These are phyloP conservation scores for Aspergillus sojae DNA, from an alignment of 2,329 filamentous ascomycete genomes.

Conservation along the genomic window DNA sequence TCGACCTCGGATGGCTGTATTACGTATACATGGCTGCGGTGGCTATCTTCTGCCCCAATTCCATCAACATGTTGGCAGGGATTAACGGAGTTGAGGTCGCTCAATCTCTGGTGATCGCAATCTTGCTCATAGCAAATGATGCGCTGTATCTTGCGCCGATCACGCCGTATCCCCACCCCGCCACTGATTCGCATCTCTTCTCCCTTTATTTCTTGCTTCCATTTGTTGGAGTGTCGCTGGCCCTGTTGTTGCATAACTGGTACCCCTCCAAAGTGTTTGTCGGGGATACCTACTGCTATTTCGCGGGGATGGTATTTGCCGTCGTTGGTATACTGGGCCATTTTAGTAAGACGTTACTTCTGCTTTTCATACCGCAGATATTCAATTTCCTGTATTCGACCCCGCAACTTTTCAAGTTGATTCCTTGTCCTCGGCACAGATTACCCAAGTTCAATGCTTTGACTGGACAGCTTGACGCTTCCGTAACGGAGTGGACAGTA, in stretches of 20 bases:
- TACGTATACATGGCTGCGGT: conserved; percentile 96
- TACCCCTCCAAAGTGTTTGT: conserved; percentile 95
- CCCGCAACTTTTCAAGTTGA: conserved; percentile 85
- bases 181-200: conserved; percentile 93
- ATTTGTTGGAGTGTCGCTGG: conserved; percentile 88
- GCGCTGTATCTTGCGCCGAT: conserved; percentile 76
- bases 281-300: conserved; percentile 99
- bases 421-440: conserved; percentile 91
- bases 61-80: conserved; percentile 99
- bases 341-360: conserved; percentile 93
- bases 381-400: conserved; percentile 96
- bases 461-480: conserved; percentile 83
- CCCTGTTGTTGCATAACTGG: conserved; percentile 90
- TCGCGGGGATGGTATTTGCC: conserved; percentile 98
- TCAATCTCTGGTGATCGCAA: conserved; percentile 87
- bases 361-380: conserved; percentile 89
- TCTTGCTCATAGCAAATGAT: conserved; percentile 84
- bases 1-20: conserved; percentile 82
- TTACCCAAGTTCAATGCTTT: conserved; percentile 85
- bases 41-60: conserved; percentile 97
- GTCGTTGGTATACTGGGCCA: conserved; percentile 96
- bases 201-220: conserved; percentile 92
- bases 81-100: conserved; percentile 97
- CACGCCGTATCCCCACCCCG: conserved; percentile 83
- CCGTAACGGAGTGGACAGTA: conserved; percentile 73